Evolutionary conservation across 225 moss, liverwort and hornwort genomes (phyloP).

Genomic region (Pleurozium schreberi): DNA sequence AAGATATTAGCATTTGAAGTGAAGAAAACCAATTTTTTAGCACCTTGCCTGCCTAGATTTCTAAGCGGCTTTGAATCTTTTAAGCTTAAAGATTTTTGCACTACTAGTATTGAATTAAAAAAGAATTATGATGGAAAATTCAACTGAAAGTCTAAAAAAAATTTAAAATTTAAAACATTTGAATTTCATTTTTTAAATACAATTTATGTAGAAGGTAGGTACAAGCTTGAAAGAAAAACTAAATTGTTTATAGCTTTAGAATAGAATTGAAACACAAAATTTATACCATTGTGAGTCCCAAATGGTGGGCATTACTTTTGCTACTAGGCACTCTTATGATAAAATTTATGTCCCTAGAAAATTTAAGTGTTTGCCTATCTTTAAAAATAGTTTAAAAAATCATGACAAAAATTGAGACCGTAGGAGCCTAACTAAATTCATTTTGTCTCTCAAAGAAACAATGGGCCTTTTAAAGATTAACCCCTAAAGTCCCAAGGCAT

Average conservation of each 20-base stretch:
- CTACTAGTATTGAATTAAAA: neutral
- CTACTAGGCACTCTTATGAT: accelerated
- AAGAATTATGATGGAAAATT: too few species aligned
- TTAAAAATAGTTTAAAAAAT: neutral
- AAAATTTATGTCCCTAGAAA: neutral
- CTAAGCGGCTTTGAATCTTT: neutral
- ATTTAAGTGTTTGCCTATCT: accelerated
- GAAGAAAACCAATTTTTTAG: neutral
- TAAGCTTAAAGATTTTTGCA: neutral
- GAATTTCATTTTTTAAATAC: neutral
- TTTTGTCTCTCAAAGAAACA: accelerated
- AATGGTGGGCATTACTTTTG: neutral
- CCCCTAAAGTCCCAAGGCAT: too few species aligned
- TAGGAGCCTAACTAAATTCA: accelerated
- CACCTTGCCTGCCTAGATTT: accelerated
- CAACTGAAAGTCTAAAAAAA: neutral
- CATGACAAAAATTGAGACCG: neutral
- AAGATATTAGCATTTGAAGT: neutral
- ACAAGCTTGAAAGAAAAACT: neutral
- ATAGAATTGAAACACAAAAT: neutral
- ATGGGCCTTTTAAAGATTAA: too few species aligned
- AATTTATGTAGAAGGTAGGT: neutral
- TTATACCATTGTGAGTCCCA: too few species aligned
- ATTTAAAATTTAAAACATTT: too few species aligned
- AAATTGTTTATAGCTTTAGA: neutral